Base-by-base conservation (phyloP, 148 eudicot species). In the Dianthus caryophyllus region DNA sequence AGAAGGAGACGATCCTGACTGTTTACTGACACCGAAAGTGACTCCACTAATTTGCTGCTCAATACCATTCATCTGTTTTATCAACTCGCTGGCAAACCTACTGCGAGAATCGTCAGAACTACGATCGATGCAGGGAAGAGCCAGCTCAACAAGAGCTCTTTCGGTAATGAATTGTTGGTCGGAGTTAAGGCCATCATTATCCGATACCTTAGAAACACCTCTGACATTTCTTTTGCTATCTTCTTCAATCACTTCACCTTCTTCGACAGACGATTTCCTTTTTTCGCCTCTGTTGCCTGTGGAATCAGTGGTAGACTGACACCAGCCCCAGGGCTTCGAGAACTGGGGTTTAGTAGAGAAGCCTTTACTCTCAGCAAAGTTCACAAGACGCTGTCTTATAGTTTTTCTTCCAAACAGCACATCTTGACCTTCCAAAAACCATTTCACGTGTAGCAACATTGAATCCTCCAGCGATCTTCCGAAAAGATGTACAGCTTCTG, bases 301-400 rank as follows among this genome's bases (percentile, higher is more conserved):
- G 13, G 77, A 47, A 67, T 79, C 78, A 21, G 46, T 44, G 52
- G 58, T 67, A 64, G 82, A 71, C 62, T 39, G 69, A 73, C 83
- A 84, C 99, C 99, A 95, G 31, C 99, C 99, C 97, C 97, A 95
- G 31, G 91, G 99, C 71, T 82, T 90, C 81, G 82, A 81, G 64
- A 85, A 84, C 74, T 84, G 96, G 31, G 82, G 66, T 73, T 78
- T 90, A 1, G 92, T 85, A 47, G 96, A 86, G 64, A 95, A 75
- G 14, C 78, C 77, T 72, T 84, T 90, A 61, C 77, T 73, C 65
- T 88, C 99, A 41, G 99, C 97, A 75, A 82, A 76, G 76, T 77
- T 84, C 25, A 81, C 68, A 58, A 95, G 86, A 52, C 97, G 89
- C 65, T 95, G 97, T 81, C 91, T 73, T 22, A 95, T 79, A 22